These are phyloP conservation scores for Fusarium sp. DNA, from an alignment of 2,329 filamentous ascomycete genomes.

Conservation along the genomic window DNA sequence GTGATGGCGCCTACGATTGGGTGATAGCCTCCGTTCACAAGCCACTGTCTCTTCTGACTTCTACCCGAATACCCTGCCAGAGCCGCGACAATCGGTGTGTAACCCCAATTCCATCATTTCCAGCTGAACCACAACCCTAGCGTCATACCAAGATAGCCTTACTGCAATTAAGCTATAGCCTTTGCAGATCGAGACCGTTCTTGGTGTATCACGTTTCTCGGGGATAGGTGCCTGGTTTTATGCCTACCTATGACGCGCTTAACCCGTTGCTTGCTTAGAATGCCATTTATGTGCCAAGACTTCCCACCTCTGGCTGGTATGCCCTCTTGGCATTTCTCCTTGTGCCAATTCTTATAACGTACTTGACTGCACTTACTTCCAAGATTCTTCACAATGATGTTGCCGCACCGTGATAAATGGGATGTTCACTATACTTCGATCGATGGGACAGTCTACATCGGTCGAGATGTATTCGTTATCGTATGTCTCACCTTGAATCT, in stretches of 20 bases:
- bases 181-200: background rate
- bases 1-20: background rate
- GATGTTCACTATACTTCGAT: conserved; percentile 2
- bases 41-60: background rate
- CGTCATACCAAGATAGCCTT: background rate
- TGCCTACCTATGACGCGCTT: background rate
- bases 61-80: background rate
- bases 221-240: background rate
- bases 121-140: background rate
- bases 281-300: conserved; percentile 6
- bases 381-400: conserved; percentile 3
- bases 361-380: background rate
- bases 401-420: conserved; percentile 14
- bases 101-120: background rate
- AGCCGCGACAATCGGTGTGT: background rate
- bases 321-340: background rate
- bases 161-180: background rate
- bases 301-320: background rate
- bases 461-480: conserved; percentile 26
- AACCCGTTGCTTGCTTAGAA: background rate
- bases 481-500: background rate
- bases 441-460: conserved; percentile 19
- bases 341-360: background rate
- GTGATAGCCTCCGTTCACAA: background rate
- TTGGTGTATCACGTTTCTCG: background rate